phyloP scores from a whole-genome alignment of 2,329 filamentous ascomycete genomes.

The Fusarium illudens region DNA sequence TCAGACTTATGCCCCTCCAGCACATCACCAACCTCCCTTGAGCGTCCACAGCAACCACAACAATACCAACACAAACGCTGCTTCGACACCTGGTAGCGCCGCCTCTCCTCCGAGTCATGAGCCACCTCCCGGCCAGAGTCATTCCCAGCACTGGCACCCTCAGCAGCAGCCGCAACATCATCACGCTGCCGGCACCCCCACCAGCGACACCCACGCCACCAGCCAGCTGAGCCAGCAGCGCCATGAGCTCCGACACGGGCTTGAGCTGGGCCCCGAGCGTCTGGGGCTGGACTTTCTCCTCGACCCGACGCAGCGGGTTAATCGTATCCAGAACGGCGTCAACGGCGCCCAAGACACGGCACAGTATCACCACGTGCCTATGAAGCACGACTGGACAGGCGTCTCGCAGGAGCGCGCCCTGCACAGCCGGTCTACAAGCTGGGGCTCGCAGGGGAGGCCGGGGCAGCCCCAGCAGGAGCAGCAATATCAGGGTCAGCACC shows the following conservation, averaged over 20 bases:
- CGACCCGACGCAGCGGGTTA: conserved; percentile 64
- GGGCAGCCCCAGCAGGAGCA: conserved; percentile 27
- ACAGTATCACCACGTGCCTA: conserved; percentile 56
- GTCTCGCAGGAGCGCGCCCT: conserved; percentile 39
- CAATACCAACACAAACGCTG: conserved; percentile 38
- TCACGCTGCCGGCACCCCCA: conserved; percentile 2
- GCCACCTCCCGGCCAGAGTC: conserved; percentile 8
- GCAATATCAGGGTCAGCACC: conserved; percentile 25
- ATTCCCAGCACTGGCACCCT: conserved; percentile 25
- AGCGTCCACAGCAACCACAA: conserved; percentile 28
- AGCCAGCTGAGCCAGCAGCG: conserved; percentile 56
- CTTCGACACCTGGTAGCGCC: conserved; percentile 38
- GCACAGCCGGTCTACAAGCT: conserved; percentile 35
- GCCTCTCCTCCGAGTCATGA: conserved; percentile 39
- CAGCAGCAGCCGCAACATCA: conserved; percentile 29
- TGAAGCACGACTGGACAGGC: conserved; percentile 61
- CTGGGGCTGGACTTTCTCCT: conserved; percentile 79
- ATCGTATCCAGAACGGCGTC: conserved; percentile 59
- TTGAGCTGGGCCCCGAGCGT: conserved; percentile 71
- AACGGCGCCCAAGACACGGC: conserved; percentile 58
- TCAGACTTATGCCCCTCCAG: conserved; percentile 40
- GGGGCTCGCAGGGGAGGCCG: conserved; percentile 36
- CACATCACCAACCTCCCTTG: conserved; percentile 32
- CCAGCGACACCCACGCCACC: conserved; percentile 27
- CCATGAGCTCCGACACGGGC: conserved; percentile 60